Evolutionary conservation across 768 basidiomycete species (phyloP).

Genomic region (Cantharellus cinnabarinus): DNA sequence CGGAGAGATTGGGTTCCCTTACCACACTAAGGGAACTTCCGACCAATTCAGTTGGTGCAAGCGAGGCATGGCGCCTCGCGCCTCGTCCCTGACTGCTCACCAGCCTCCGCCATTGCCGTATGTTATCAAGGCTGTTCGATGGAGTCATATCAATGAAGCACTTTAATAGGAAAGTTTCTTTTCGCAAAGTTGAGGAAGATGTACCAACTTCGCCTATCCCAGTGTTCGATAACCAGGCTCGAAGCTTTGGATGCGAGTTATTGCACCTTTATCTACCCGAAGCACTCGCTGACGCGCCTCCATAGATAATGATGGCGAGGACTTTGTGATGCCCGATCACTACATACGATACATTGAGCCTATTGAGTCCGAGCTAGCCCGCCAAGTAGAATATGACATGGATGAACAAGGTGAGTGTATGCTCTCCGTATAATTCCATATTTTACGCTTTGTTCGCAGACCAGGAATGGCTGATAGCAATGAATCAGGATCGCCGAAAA

Average conservation of each 20-base stretch:
- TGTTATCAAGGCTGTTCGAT: not conserved
- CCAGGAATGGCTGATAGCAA: constrained; percentile 78
- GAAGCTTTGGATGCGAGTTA: constrained; percentile 54
- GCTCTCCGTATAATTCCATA: not conserved
- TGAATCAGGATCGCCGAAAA: constrained; percentile 67
- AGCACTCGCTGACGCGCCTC: not conserved
- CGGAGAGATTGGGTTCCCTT: too few relatives aligned
- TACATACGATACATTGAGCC: constrained; percentile 91
- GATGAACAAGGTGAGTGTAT: constrained; percentile 71
- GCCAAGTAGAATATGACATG: constrained; percentile 98
- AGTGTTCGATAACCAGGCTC: constrained; percentile 38
- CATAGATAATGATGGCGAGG: constrained; percentile 43
- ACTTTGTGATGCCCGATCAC: constrained; percentile 58
- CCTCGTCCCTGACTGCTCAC: not conserved
- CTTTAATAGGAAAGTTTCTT: constrained; percentile 3
- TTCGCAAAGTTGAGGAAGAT: constrained; percentile 40
- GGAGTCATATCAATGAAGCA: not conserved
- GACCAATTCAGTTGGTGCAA: too few relatives aligned
- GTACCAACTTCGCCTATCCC: constrained; percentile 38
- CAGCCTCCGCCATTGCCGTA: not conserved
- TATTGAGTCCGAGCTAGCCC: constrained; percentile 73
- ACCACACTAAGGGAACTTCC: too few relatives aligned
- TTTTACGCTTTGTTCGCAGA: constrained; percentile 26
- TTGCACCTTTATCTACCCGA: not conserved
- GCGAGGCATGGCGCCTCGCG: not conserved